These are phyloP conservation scores for Hymenoscyphus salicellus DNA, from an alignment of 2,329 filamentous ascomycete species.

Conservation along the genomic window DNA sequence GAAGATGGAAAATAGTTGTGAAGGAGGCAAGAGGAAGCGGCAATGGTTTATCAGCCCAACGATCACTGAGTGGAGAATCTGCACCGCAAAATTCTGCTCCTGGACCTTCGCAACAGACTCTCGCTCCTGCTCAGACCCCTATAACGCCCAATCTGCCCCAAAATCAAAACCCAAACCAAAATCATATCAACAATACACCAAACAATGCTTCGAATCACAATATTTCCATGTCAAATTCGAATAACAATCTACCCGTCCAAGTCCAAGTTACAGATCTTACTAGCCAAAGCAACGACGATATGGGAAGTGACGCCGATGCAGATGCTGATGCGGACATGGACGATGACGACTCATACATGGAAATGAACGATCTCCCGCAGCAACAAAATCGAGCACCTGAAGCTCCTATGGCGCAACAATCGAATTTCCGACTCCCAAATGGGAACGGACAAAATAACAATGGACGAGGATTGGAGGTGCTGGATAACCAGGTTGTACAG, in stretches of 20 bases:
- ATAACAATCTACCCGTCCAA: slow-evolving; percentile 4
- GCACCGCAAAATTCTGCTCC: slow-evolving; percentile 10
- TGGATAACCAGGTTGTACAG: slow-evolving; percentile 23
- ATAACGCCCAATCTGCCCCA: slow-evolving; percentile 8
- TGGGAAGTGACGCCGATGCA: slow-evolving; percentile 19
- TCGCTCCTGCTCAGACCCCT: slow-evolving; percentile 9
- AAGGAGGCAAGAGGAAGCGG: slow-evolving; percentile 36
- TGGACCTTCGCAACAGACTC: not conserved
- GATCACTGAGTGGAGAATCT: slow-evolving; percentile 39
- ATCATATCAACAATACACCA: slow-evolving; percentile 1
- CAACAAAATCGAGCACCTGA: slow-evolving; percentile 22
- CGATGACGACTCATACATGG: slow-evolving; percentile 54
- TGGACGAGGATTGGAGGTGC: not conserved
- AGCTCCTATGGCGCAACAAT: slow-evolving; percentile 17
- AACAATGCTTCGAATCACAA: not conserved
- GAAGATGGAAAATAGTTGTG: slow-evolving; percentile 61
- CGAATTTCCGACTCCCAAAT: slow-evolving; percentile 29
- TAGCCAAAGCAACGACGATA: slow-evolving; percentile 1
- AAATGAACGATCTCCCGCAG: slow-evolving; percentile 40
- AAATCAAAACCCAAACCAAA: not conserved
- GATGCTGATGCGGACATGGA: slow-evolving; percentile 44
- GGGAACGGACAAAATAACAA: slow-evolving; percentile 20
- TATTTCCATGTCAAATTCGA: not conserved
- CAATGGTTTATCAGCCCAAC: slow-evolving; percentile 47
- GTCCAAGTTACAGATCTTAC: slow-evolving; percentile 10